phyloP scores from a whole-genome alignment of 1,284 basidiomycete genomes.

The Takashimella tepidaria region DNA sequence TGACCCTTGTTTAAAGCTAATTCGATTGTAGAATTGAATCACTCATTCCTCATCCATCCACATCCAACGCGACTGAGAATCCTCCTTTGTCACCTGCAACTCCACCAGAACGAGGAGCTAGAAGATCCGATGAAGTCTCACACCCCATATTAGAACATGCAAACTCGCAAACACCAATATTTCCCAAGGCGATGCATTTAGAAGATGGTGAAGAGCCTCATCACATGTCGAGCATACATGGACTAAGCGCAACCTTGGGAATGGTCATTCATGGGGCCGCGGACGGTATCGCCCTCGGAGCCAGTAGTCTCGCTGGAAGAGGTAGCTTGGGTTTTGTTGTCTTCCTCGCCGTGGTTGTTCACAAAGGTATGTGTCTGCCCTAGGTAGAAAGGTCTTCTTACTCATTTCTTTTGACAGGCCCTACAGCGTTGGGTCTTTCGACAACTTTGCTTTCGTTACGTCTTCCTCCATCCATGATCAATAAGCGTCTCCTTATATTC shows the following conservation, averaged over 20 bases:
- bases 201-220: slow-evolving; percentile 16
- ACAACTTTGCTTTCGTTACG: slow-evolving; percentile 72
- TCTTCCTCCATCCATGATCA: slow-evolving; percentile 62
- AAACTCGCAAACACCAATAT: slow-evolving; percentile 33
- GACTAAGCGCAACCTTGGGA: slow-evolving; percentile 71
- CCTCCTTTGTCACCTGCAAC: neutral
- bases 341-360: slow-evolving; percentile 79
- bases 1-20: no score
- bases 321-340: slow-evolving; percentile 65
- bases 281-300: slow-evolving; percentile 84
- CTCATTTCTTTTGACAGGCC: no score
- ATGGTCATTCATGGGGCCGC: slow-evolving; percentile 79
- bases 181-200: slow-evolving; percentile 30
- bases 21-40: slow-evolving; percentile 46
- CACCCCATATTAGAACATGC: slow-evolving; percentile 11
- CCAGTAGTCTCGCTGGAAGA: slow-evolving; percentile 48
- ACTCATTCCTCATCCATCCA: slow-evolving; percentile 38
- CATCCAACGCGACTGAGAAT: neutral
- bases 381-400: no score
- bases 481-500: slow-evolving; percentile 69
- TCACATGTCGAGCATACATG: slow-evolving; percentile 11
- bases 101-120: neutral
- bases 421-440: slow-evolving; percentile 75
- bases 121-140: neutral
- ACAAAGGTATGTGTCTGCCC: slow-evolving; percentile 70